These are phyloP conservation scores for Dryadomyces quercus-mongolicae DNA, from an alignment of 2,329 filamentous ascomycete species.

Conservation along the genomic window DNA sequence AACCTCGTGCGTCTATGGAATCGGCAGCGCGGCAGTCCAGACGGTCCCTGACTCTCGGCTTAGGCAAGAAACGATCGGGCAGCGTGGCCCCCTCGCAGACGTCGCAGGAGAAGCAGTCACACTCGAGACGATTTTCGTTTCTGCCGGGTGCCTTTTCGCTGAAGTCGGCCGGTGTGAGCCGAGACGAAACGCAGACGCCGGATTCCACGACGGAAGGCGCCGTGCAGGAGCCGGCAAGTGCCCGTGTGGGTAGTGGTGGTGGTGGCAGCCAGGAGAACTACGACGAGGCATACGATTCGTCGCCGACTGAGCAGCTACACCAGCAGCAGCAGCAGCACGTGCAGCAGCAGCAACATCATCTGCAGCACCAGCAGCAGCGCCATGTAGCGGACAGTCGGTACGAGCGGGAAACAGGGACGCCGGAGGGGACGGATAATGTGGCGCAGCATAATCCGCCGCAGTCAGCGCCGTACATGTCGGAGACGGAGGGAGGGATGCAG, in stretches of 20 bases:
- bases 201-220: slow-evolving; percentile 41
- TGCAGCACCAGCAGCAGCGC: neutral
- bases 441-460: slow-evolving; percentile 28
- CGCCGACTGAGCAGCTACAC: neutral
- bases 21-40: slow-evolving; percentile 43
- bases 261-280: no score
- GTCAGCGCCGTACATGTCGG: slow-evolving; percentile 30
- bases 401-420: slow-evolving; percentile 16
- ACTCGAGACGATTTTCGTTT: slow-evolving; percentile 56
- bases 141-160: slow-evolving; percentile 52
- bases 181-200: slow-evolving; percentile 31
- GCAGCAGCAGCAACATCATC: neutral
- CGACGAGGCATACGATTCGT: slow-evolving; percentile 18
- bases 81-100: slow-evolving; percentile 47
- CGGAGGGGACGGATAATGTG: slow-evolving; percentile 25
- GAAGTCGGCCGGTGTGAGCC: slow-evolving; percentile 49
- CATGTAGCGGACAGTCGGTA: neutral
- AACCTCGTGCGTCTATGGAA: slow-evolving; percentile 54
- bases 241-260: no score
- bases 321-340: slow-evolving; percentile 6
- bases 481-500: slow-evolving; percentile 30
- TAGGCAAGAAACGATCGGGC: slow-evolving; percentile 60
- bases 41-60: slow-evolving; percentile 57
- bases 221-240: slow-evolving; percentile 30
- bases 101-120: slow-evolving; percentile 37